Base-by-base conservation (phyloP, 306 rosid genomes). In the Fagus sylvatica region DNA sequence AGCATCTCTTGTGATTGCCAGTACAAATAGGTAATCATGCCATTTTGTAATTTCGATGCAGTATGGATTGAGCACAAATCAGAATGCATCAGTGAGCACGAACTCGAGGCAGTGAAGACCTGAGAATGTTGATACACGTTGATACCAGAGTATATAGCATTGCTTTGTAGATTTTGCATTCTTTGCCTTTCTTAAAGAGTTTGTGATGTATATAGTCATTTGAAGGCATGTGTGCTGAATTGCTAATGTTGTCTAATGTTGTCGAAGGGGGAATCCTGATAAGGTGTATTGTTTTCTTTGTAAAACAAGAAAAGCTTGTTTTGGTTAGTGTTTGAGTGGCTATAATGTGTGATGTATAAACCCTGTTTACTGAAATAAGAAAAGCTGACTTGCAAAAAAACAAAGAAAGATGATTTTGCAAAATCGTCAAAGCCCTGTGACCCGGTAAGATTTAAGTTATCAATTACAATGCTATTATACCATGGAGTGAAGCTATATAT, bases 61-160 rank as follows among this genome's bases (percentile, higher is more conserved):
- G 98, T 88, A 94, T 30, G 97, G 97, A 79, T 76, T 92, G 81
- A 89, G 71, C 87, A 72, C 73, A 12, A 83, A 75, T 73, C 90
- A 85, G 79, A 85, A 78, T 66, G 74, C 87, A 2, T 82, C 82
- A 42, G 55, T 70, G 72, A 84, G 82, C 57, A 69, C 62, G 78
- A 86, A 86, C 69, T 82, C 81, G 46, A 77, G 77, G 87, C 85
- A 80, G 87, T 85, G 84, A 82, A 67, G 74, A 70, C 54, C 16
- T 13, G 64, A 16, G 60, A 76, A 22, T 17, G 62, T 66, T 78
- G 53, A 54, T 61, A 55, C 55, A 17, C 71, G 69, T 76, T 73
- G 78, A 79, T 65, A 78, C 84, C 68, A 73, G 69, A 75, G 84
- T 83, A 60, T 69, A 84, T 77, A 71, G 54, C 75, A 70, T 30